Evolutionary conservation across 2,329 filamentous ascomycete genomes (phyloP).

Genomic region (Seiridium unicorne): DNA sequence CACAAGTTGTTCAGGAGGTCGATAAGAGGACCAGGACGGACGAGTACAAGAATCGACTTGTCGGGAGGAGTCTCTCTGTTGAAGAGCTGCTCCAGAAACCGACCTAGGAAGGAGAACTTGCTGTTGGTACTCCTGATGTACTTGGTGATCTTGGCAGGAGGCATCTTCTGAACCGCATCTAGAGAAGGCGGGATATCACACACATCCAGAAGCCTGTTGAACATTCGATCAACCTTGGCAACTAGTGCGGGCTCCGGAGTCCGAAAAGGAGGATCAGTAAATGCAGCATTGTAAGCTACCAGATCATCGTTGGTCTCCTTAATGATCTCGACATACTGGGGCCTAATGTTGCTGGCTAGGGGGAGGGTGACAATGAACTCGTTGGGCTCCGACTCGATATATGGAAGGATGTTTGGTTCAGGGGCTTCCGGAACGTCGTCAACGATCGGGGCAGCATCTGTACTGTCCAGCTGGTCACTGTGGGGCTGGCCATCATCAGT

Average conservation of each 20-base stretch:
- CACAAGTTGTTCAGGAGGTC: slow-evolving; percentile 50
- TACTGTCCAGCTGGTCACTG: background rate
- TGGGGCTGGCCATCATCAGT: slow-evolving; percentile 20
- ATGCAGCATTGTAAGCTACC: slow-evolving; percentile 41
- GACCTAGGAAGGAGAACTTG: slow-evolving; percentile 59
- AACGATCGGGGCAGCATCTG: background rate
- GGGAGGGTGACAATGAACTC: slow-evolving; percentile 57
- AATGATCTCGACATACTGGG: slow-evolving; percentile 51
- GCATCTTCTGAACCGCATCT: slow-evolving; percentile 41
- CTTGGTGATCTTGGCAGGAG: slow-evolving; percentile 43
- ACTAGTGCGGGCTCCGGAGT: slow-evolving; percentile 39
- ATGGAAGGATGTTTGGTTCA: slow-evolving; percentile 19
- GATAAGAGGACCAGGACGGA: slow-evolving; percentile 46
- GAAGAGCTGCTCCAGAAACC: slow-evolving; percentile 48
- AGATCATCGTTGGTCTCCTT: slow-evolving; percentile 40
- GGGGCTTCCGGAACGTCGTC: slow-evolving; percentile 13
- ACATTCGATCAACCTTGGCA: slow-evolving; percentile 47
- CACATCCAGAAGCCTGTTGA: slow-evolving; percentile 49
- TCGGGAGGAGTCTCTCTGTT: slow-evolving; percentile 27
- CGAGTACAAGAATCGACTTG: slow-evolving; percentile 52
- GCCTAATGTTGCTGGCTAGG: slow-evolving; percentile 50
- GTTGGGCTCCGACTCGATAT: slow-evolving; percentile 26
- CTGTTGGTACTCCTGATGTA: slow-evolving; percentile 55
- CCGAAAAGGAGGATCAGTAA: slow-evolving; percentile 36
- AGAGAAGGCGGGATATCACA: slow-evolving; percentile 57